phyloP scores from a whole-genome alignment of 192 early-diverging fungal species.

The Spinellus fusiger region DNA sequence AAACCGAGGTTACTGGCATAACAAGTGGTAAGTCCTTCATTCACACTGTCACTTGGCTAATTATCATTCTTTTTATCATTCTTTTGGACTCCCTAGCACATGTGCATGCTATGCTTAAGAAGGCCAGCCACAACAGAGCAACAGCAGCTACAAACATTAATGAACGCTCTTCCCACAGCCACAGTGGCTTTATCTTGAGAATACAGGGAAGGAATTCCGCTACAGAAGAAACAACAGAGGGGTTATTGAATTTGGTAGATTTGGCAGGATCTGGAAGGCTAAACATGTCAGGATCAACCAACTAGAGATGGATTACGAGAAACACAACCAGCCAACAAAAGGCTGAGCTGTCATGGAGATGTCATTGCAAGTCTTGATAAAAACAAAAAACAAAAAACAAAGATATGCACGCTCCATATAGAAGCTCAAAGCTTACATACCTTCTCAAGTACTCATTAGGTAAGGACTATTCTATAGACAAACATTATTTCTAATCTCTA shows the following conservation, averaged over 20 bases:
- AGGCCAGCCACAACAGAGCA: conserved; percentile 78
- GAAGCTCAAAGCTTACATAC: conserved; percentile 88
- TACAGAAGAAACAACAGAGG: conserved; percentile 66
- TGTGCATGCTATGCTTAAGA: conserved; percentile 65
- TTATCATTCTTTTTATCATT: too few species aligned
- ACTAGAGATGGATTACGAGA: conserved; percentile 86
- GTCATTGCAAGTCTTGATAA: conserved; percentile 86
- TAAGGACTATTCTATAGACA: neutral
- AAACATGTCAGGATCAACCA: conserved; percentile 69
- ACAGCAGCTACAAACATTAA: conserved; percentile 91
- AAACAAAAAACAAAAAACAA: too few species aligned
- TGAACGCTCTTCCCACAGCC: conserved; percentile 87
- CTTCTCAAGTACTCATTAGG: conserved; percentile 62
- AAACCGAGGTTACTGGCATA: conserved; percentile 73
- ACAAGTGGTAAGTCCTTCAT: conserved; percentile 42
- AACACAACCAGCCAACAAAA: conserved; percentile 95
- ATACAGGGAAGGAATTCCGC: conserved; percentile 67
- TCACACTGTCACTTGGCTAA: too few species aligned
- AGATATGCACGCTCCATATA: conserved; percentile 75
- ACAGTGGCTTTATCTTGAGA: conserved; percentile 87
- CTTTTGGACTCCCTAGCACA: conserved; percentile 61
- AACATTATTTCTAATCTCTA: neutral
- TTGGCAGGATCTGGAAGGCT: conserved; percentile 92
- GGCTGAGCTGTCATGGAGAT: conserved; percentile 80
- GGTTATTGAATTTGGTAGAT: conserved; percentile 89